A percentile compares a stretch with the other conserved stretches of the same genome.
These are phyloP conservation scores for Apiospora saccharicola DNA, from an alignment of 2,329 filamentous ascomycete genomes.

Conservation along the genomic window DNA sequence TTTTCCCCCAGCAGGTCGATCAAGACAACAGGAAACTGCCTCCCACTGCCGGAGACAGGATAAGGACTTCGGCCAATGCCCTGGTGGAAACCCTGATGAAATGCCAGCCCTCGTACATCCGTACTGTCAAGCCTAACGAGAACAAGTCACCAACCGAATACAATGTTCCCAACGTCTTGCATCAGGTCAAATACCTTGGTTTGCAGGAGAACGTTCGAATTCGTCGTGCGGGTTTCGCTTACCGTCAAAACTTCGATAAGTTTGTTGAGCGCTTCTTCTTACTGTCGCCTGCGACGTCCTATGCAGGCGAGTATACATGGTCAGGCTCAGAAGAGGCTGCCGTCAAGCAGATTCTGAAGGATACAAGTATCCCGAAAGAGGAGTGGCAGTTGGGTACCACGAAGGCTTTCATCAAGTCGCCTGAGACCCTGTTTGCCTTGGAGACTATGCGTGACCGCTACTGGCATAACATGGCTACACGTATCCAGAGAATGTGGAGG, in stretches of 20 bases:
- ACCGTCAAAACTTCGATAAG: slow-evolving; percentile 96
- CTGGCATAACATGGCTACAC: slow-evolving; percentile 99
- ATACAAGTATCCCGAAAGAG: slow-evolving; percentile 92
- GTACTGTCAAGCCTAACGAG: slow-evolving; percentile 99
- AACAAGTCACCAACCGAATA: slow-evolving; percentile 97
- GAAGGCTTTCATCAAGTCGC: slow-evolving; percentile 98
- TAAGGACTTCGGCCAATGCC: slow-evolving; percentile 92
- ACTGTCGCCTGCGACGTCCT: slow-evolving; percentile 91
- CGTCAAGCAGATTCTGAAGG: slow-evolving; percentile 90
- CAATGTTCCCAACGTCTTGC: slow-evolving; percentile 88
- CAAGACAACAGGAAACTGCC: slow-evolving; percentile 95
- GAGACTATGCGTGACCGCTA: slow-evolving; percentile 98
- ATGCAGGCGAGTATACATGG: slow-evolving; percentile 98
- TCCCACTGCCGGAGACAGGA: slow-evolving; percentile 94
- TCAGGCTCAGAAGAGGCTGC: slow-evolving; percentile 86
- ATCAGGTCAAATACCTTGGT: slow-evolving; percentile 99
- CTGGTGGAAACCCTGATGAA: slow-evolving; percentile 97
- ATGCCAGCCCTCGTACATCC: slow-evolving; percentile 95
- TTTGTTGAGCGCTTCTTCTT: slow-evolving; percentile 98
- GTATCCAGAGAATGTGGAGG: slow-evolving; percentile 96
- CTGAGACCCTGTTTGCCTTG: slow-evolving; percentile 93
- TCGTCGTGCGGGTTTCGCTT: slow-evolving; percentile 93
- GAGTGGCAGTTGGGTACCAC: slow-evolving; percentile 98
- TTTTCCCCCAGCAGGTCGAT: slow-evolving; percentile 94
- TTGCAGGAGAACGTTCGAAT: slow-evolving; percentile 99